These are phyloP conservation scores for Vanderwaltozyma verrucispora DNA, from an alignment of 805 yeast genomes.

Conservation along the genomic window DNA sequence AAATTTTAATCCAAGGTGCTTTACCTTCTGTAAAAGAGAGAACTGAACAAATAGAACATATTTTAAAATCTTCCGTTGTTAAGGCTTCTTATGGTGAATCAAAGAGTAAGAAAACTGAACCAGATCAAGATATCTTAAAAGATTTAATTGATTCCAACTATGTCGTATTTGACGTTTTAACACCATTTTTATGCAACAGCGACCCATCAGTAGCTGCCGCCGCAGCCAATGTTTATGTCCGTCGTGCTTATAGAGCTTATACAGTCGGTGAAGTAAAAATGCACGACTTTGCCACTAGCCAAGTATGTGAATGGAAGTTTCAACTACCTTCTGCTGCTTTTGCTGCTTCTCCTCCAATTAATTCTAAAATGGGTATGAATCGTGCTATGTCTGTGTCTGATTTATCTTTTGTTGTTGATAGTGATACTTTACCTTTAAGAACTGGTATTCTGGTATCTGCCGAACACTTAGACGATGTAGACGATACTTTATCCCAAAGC, in stretches of 20 bases:
- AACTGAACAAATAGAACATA: conserved; percentile 95
- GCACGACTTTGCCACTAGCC: conserved; percentile 42
- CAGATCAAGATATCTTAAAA: conserved; percentile 63
- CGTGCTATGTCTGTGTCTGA: conserved; percentile 92
- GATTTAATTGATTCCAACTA: conserved; percentile 95
- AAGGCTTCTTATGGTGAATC: conserved; percentile 83
- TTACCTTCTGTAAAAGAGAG: conserved; percentile 94
- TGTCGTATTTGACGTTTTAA: conserved; percentile 90
- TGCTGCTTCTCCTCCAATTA: conserved; percentile 51
- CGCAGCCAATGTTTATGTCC: conserved; percentile 91
- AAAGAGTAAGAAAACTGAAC: conserved; percentile 64
- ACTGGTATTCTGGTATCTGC: conserved; percentile 78
- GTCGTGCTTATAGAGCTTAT: conserved; percentile 96
- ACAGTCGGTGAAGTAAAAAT: conserved; percentile 69
- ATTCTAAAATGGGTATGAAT: conserved; percentile 45
- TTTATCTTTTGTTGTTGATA: conserved; percentile 73
- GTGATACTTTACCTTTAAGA: conserved; percentile 57
- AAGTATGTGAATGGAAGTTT: conserved; percentile 82
- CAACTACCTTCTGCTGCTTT: conserved; percentile 77
- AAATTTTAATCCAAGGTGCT: conserved; percentile 91
- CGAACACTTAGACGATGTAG: conserved; percentile 79
- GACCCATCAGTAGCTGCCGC: conserved; percentile 91
- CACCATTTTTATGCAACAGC: conserved; percentile 74
- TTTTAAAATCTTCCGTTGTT: conserved; percentile 82
- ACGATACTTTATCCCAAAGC: conserved; percentile 68